Percentiles rank a stretch among this genome's conserved stretches.
phyloP scores from a whole-genome alignment of 352 stramenopile species.

The Phytophthora parvispora region DNA sequence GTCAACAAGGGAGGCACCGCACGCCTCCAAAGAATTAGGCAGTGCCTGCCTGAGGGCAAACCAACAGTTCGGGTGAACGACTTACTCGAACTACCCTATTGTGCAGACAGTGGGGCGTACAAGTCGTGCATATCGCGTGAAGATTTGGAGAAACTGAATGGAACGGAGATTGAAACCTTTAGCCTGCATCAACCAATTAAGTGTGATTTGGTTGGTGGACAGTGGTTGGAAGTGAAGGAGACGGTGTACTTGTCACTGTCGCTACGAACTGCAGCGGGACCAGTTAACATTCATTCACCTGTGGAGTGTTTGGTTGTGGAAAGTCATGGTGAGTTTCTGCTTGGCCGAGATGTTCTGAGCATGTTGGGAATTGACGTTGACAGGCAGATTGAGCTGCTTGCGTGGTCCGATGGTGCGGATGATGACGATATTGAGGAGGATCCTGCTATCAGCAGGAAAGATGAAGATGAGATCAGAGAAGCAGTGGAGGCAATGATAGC shows the following conservation, averaged over 20 bases:
- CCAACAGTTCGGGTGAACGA: constrained; percentile 14
- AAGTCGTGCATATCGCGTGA: background rate
- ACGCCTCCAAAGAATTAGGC: constrained; percentile 15
- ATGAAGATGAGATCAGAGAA: too few species aligned
- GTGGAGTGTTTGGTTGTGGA: constrained; percentile 21
- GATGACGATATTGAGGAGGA: constrained; percentile 18
- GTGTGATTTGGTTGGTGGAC: too few species aligned
- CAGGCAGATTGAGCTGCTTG: constrained; percentile 17
- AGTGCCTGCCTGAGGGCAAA: constrained; percentile 11
- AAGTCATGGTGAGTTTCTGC: constrained; percentile 11
- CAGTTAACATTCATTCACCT: constrained; percentile 6
- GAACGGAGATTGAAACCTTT: constrained; percentile 3
- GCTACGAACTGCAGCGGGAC: constrained; percentile 11
- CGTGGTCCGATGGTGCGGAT: constrained; percentile 6
- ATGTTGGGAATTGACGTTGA: constrained; percentile 17
- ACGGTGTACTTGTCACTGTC: constrained; percentile 11
- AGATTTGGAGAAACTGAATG: constrained; percentile 4
- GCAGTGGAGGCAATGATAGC: too few species aligned
- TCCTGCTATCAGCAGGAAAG: constrained; percentile 5
- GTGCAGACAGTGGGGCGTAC: constrained; percentile 8
- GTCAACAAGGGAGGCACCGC: constrained; percentile 9
- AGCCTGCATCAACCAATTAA: constrained; percentile 1
- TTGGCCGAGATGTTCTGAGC: constrained; percentile 17
- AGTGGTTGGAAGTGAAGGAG: constrained; percentile 1
- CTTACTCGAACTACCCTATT: constrained; percentile 15